Evolutionary conservation across 495 filamentous ascomycete species (phyloP), one percentile per base, ranked within the genome.

Genomic region (Astrothelium subdiscretum): DNA sequence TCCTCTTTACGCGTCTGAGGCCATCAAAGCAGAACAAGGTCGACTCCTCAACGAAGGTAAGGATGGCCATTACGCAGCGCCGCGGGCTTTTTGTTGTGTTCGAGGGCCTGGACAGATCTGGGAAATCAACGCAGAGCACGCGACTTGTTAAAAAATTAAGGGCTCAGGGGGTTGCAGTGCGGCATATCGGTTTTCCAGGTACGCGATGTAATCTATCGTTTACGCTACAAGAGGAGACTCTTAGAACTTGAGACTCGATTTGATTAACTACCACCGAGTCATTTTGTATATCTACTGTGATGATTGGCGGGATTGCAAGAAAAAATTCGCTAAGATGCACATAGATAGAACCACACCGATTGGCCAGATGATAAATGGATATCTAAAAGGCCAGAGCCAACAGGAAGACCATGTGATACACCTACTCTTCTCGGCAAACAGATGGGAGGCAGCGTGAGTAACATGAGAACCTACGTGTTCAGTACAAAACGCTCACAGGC

Each of bases 341-440:
- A 32, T 62, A 94, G 92, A 97, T 75, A 83, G 94, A 67, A 87
- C 83, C 15, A 96, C 94, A 22, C 80, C 90, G 6, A 97, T 94
- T 67, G 94, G 94, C 31, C 83, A 87, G 66, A 85, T 95, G 77
- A 98, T 98, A 70, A 84, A 95, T 74, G 75, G 76, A 65, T 98
- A 97, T 73, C 83, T 97, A 59, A 87, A 85, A 67, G 81, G 81
- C 66, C 74, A 88, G 66, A 77, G 84, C 59, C 81, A 90, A 60
- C 82, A 91, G 70, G 88, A 95, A 62, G 94, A 96, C 72, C 92
- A 96, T 70, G 86, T 85, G 6, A 96, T 97, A 67, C 95, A 97
- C 72, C 83, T 98, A 22, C 82, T 97, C 24, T 98, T 97, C 77
- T 92, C 89, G 32, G 91, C 94, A 11, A 97, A 98, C 75, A 83